Conservation (phyloP, 2,329 filamentous ascomycete species). For the Botryotinia calthae region DNA sequence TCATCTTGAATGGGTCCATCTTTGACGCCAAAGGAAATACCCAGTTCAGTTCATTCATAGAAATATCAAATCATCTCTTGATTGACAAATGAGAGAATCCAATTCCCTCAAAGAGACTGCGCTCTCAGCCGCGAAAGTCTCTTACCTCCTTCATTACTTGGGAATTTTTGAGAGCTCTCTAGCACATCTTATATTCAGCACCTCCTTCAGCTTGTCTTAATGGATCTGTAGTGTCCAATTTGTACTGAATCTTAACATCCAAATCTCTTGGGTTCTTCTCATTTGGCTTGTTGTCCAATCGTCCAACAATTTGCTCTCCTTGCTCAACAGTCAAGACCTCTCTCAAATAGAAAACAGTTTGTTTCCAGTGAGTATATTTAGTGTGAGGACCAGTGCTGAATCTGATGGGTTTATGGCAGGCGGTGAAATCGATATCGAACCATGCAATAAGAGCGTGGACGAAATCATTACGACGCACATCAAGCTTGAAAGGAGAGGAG, state of each 20-base stretch:
- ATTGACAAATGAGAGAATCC: constrained; percentile 2
- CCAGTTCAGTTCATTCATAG: constrained; percentile 11
- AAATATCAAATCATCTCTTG: neutral
- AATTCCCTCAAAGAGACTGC: constrained; percentile 31
- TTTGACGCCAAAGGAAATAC: constrained; percentile 15
- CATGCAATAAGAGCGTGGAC: constrained; percentile 94
- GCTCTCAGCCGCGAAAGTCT: constrained; percentile 39
- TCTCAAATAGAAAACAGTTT: constrained; percentile 96
- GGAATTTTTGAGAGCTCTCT: constrained; percentile 31
- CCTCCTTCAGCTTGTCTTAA: constrained; percentile 66
- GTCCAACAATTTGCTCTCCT: constrained; percentile 74
- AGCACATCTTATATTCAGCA: constrained; percentile 80
- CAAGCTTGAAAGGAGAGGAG: constrained; percentile 71
- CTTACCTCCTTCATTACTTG: constrained; percentile 11
- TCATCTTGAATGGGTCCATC: constrained; percentile 5
- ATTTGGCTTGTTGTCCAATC: constrained; percentile 81
- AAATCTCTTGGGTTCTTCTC: constrained; percentile 92
- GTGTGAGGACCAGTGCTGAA: constrained; percentile 98
- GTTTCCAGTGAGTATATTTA: constrained; percentile 99
- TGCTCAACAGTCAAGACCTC: constrained; percentile 90
- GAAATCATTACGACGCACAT: constrained; percentile 83
- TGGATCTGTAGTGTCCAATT: constrained; percentile 71
- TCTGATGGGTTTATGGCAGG: constrained; percentile 95
- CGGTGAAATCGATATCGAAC: constrained; percentile 99
- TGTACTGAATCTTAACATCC: constrained; percentile 84